These are phyloP conservation scores for Mycosarcoma maydis DNA, from an alignment of 1,284 basidiomycete species.

Conservation along the genomic window DNA sequence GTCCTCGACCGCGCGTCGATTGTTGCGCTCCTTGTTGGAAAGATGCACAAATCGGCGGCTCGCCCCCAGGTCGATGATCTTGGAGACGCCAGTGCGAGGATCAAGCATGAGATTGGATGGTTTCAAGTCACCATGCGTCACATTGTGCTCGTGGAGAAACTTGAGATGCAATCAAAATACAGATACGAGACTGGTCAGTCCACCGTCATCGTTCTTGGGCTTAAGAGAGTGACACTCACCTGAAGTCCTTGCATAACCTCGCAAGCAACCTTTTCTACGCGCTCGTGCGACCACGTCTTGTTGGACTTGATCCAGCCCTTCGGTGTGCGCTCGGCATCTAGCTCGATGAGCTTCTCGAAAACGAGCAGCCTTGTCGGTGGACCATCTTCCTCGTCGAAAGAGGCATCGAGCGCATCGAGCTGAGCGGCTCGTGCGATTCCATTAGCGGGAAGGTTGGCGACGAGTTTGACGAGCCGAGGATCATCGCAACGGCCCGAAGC, in stretches of 20 bases:
- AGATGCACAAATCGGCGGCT: slow-evolving; percentile 53
- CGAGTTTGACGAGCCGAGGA: slow-evolving; percentile 39
- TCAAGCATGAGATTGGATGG: slow-evolving; percentile 60
- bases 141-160: slow-evolving; percentile 51
- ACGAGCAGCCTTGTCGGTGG: slow-evolving; percentile 50
- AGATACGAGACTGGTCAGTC: neutral
- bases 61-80: slow-evolving; percentile 57
- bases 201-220: neutral
- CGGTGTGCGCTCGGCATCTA: slow-evolving; percentile 43
- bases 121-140: slow-evolving; percentile 59
- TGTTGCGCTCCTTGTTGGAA: slow-evolving; percentile 47
- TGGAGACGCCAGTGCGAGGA: slow-evolving; percentile 50
- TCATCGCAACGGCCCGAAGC: slow-evolving; percentile 14
- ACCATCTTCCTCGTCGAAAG: slow-evolving; percentile 34
- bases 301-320: slow-evolving; percentile 46
- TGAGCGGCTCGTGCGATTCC: slow-evolving; percentile 4
- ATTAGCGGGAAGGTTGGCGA: slow-evolving; percentile 38
- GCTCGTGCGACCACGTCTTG: slow-evolving; percentile 34
- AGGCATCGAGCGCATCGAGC: slow-evolving; percentile 1
- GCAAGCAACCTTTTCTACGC: slow-evolving; percentile 50
- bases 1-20: slow-evolving; percentile 51
- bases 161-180: neutral
- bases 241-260: slow-evolving; percentile 49
- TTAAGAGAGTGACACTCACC: slow-evolving; percentile 10
- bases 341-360: slow-evolving; percentile 56